Conservation (phyloP, 2,329 filamentous ascomycete genomes). For the Fusarium lyarnte region DNA sequence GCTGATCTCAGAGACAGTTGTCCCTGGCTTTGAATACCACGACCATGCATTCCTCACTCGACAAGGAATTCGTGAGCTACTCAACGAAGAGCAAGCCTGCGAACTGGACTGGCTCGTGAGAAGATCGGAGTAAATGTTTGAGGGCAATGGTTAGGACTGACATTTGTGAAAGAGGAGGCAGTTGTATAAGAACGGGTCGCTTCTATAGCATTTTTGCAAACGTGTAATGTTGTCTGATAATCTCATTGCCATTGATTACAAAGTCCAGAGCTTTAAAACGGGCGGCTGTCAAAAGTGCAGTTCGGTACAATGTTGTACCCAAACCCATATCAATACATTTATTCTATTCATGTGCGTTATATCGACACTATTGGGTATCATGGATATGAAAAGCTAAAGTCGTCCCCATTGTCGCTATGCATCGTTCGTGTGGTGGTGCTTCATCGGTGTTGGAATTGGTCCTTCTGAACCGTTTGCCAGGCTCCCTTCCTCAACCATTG, state of each 20-base stretch:
- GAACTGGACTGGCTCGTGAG: constrained; percentile 59
- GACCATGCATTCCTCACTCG: constrained; percentile 73
- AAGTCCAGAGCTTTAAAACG: not conserved
- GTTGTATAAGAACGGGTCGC: not conserved
- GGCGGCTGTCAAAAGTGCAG: not conserved
- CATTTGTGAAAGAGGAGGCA: not conserved
- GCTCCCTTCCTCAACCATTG: not conserved
- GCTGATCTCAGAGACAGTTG: constrained; percentile 74
- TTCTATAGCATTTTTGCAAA: not conserved
- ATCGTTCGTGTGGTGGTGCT: not conserved
- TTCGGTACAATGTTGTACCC: not conserved
- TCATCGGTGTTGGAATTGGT: not conserved
- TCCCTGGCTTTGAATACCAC: constrained; percentile 73
- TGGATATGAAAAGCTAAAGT: constrained; percentile 29
- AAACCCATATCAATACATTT: constrained; percentile 20
- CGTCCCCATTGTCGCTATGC: constrained; percentile 4
- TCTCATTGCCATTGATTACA: not conserved
- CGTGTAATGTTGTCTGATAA: not conserved
- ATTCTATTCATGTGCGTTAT: constrained; percentile 38
- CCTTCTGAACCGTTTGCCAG: not conserved
- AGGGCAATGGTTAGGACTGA: not conserved
- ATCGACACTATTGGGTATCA: constrained; percentile 41
- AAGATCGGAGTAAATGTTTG: constrained; percentile 8
- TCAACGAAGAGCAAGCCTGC: constrained; percentile 59
- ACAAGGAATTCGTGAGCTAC: constrained; percentile 60